Evolutionary conservation across 2,329 filamentous ascomycete genomes (phyloP).

Genomic region (Alternaria ventricosa): DNA sequence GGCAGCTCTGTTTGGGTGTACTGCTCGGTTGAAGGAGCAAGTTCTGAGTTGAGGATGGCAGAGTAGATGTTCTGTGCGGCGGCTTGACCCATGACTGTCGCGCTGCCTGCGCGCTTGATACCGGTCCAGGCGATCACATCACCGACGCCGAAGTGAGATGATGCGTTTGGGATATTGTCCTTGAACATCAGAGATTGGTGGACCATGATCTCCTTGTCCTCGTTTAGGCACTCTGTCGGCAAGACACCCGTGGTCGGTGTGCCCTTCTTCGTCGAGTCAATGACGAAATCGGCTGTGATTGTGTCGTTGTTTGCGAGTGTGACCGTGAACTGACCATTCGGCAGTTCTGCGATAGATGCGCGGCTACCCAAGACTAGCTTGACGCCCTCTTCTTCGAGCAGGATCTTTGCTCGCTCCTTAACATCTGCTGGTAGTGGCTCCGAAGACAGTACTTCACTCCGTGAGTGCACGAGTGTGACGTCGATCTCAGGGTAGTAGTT

Average conservation of each 20-base stretch:
- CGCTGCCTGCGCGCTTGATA: constrained; percentile 79
- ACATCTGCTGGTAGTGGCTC: constrained; percentile 75
- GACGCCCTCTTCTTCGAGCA: constrained; percentile 69
- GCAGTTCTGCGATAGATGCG: constrained; percentile 52
- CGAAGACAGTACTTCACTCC: constrained; percentile 71
- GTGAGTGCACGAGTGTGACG: constrained; percentile 78
- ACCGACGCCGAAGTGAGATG: constrained; percentile 71
- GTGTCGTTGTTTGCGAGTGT: constrained; percentile 52
- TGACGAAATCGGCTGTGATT: constrained; percentile 68
- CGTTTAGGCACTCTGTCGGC: constrained; percentile 63
- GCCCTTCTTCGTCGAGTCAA: constrained; percentile 72
- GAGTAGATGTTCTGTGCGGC: constrained; percentile 64
- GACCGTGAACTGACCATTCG: constrained; percentile 49
- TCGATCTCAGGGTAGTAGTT: constrained; percentile 66
- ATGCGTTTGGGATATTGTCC: constrained; percentile 61
- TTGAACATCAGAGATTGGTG: constrained; percentile 62
- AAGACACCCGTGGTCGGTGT: constrained; percentile 69
- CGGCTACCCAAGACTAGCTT: constrained; percentile 69
- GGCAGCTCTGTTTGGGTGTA: constrained; percentile 35
- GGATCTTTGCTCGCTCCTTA: constrained; percentile 65
- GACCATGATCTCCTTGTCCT: constrained; percentile 71
- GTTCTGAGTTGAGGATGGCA: constrained; percentile 45
- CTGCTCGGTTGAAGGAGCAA: constrained; percentile 18
- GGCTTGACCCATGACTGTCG: constrained; percentile 75
- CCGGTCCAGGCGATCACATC: constrained; percentile 75